These are phyloP conservation scores for Lachnellula subtilissima DNA, from an alignment of 2,329 filamentous ascomycete species.

Conservation along the genomic window DNA sequence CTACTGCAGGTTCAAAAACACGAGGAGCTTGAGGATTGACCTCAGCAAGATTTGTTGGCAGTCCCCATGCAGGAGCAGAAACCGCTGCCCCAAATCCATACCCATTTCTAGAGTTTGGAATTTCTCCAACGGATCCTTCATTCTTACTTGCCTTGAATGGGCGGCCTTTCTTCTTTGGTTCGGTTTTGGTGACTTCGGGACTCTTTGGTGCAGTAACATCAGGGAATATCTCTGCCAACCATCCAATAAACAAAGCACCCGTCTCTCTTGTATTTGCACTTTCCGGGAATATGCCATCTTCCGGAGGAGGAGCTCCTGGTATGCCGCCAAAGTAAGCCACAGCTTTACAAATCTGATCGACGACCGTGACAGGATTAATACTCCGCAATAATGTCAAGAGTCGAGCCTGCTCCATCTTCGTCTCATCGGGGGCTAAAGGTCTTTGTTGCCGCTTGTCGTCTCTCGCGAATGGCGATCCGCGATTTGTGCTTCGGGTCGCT, in stretches of 20 bases:
- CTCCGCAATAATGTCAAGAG: constrained; percentile 52
- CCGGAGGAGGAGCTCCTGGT: constrained; percentile 48
- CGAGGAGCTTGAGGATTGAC: constrained; percentile 22
- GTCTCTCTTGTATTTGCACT: constrained; percentile 53
- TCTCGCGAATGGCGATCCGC: constrained; percentile 25
- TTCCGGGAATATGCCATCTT: constrained; percentile 48
- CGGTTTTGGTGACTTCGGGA: constrained; percentile 16
- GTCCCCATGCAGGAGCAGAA: constrained; percentile 27
- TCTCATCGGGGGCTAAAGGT: constrained; percentile 42
- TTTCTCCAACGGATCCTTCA: constrained; percentile 1
- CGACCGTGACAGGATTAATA: constrained; percentile 51
- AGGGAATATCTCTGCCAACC: constrained; percentile 61
- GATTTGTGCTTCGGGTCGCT: constrained; percentile 12
- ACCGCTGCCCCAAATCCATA: constrained; percentile 29
- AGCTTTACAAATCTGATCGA: constrained; percentile 59
- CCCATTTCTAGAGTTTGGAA: constrained; percentile 28
- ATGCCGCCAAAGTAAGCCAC: constrained; percentile 60
- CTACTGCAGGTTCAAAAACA: constrained; percentile 9
- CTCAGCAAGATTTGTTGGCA: constrained; percentile 25
- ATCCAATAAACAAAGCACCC: constrained; percentile 55
- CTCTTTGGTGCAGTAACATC: constrained; percentile 20
- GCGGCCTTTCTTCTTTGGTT: constrained; percentile 26
- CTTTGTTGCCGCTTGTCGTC: constrained; percentile 26
- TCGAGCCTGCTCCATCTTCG: constrained; percentile 55
- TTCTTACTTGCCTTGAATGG: constrained; percentile 18